phyloP scores from a whole-genome alignment of 2,329 filamentous ascomycete genomes.

The Aspergillus fumigatiaffinis region DNA sequence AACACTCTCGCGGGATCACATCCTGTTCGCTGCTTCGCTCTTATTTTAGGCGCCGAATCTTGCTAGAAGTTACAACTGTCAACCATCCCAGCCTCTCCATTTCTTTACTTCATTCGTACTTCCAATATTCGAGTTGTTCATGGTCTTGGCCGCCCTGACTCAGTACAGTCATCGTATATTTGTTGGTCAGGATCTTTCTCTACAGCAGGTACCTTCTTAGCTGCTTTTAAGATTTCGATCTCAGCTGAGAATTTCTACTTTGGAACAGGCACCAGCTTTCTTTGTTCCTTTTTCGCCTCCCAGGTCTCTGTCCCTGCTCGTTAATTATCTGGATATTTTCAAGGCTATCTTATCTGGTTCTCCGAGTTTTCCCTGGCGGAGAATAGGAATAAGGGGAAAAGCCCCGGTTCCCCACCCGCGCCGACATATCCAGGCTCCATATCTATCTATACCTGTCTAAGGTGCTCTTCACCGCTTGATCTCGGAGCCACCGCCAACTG shows the following conservation, averaged over 20 bases:
- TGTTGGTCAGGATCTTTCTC: background rate
- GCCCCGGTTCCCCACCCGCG: background rate
- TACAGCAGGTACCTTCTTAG: background rate
- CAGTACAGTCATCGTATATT: background rate
- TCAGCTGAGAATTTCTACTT: background rate
- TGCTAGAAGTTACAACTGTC: constrained; percentile 3
- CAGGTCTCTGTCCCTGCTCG: background rate
- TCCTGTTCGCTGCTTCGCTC: constrained; percentile 22
- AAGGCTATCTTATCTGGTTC: background rate
- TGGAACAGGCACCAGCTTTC: constrained; percentile 1
- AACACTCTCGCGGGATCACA: constrained; percentile 5
- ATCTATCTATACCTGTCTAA: constrained; percentile 14
- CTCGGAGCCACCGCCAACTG: constrained; percentile 9
- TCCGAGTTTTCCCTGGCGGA: constrained; percentile 3
- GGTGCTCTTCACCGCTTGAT: constrained; percentile 21
- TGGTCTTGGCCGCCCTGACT: background rate
- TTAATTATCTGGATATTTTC: background rate
- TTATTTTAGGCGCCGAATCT: constrained; percentile 17
- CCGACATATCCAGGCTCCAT: background rate
- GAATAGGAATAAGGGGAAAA: constrained; percentile 5
- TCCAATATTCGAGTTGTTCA: constrained; percentile 1
- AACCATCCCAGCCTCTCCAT: constrained; percentile 16
- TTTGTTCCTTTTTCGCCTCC: background rate
- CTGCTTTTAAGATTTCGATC: background rate
- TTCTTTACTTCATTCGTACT: constrained; percentile 3